Percentiles rank a stretch among this genome's conserved stretches.
These are phyloP conservation scores for Prunus mongolica DNA, from an alignment of 306 rosid genomes.

Conservation along the genomic window DNA sequence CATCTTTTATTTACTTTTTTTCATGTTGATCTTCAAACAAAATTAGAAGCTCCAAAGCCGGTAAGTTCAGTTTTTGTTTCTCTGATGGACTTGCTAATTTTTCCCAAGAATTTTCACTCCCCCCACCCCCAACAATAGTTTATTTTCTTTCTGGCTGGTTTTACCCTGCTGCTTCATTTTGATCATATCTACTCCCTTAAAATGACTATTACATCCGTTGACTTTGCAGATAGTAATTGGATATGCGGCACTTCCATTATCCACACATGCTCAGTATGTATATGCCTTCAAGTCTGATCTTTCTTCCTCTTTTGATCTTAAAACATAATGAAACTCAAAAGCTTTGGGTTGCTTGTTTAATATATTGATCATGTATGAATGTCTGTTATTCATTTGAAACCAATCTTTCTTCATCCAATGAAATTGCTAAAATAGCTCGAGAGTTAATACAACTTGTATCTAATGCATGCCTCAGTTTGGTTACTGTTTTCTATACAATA, in stretches of 20 bases:
- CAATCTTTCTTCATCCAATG: background rate
- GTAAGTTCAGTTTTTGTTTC: conserved; percentile 42
- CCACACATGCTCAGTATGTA: conserved; percentile 93
- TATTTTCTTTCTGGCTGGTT: background rate
- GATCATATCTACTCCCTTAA: conserved; percentile 5
- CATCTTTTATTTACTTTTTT: conserved; percentile 85
- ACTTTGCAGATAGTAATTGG: conserved; percentile 81
- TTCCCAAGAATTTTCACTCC: background rate
- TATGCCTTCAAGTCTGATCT: conserved; percentile 21
- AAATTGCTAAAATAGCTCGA: background rate
- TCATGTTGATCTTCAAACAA: conserved; percentile 93
- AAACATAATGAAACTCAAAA: conserved; percentile 3
- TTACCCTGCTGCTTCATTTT: conserved; percentile 14
- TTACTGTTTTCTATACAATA: background rate
- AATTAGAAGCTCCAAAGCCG: conserved; percentile 91
- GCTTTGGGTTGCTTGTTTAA: conserved; percentile 8
- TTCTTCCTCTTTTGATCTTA: conserved; percentile 16
- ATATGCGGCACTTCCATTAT: conserved; percentile 86
- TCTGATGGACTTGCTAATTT: conserved; percentile 13
- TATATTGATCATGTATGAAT: background rate
- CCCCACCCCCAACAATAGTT: background rate
- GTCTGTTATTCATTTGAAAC: background rate
- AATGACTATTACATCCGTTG: conserved; percentile 23
- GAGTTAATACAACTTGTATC: background rate
- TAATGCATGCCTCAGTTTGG: background rate